Base-by-base conservation (phyloP, 495 filamentous ascomycete species). In the Hyphodiscus hymeniophilus region DNA sequence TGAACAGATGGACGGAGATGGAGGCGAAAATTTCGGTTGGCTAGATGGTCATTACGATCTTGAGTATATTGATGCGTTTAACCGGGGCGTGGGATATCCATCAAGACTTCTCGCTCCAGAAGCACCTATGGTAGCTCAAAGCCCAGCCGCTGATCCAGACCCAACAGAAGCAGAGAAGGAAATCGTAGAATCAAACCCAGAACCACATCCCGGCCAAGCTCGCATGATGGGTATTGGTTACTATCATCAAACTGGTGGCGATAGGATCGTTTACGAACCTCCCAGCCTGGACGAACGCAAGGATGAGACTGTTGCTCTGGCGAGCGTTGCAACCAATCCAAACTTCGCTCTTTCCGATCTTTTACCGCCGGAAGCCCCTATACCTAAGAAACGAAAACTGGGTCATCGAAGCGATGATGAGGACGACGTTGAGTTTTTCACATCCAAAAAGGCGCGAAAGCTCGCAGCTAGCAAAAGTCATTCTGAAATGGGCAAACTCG, bases 221-320 rank as follows among this genome's bases (percentile, higher is more conserved):
- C 61, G 70, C 10, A 73, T 73, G 66, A 66, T 76, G 55, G 74
- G 74, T 18, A 66, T 71, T 59, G 73, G 73, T 17, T 75, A 73
- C 57, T 77, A 74, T 52, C 63, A 75, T 38, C 72, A 75, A 53
- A 71, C 73, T 20, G 51, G 49, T 16, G 33, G 44, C 40, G 54
- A 60, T 26, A 51, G 42, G 16, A 60, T 60, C 31, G n/a, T 50
- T 3, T 54, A 50, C 22, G 48, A 52, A 41, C 45, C 46, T 22
- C 56, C 56, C 12, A 35, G 48, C 43, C 15, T 38, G 8, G 36
- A 48, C 42, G 49, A 24, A 3, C 36, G 44, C 11, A 20, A 7
- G 1, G 40, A 52, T 22, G 30, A 42, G 8, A 39, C 32, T 12
- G n/a, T 49, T 3, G 21, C 38, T 6, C 22, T 11, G 30, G 20